A percentile compares a stretch with the other conserved stretches of the same genome.
Conservation (phyloP, 306 rosid species). For the Coriaria nepalensis region DNA sequence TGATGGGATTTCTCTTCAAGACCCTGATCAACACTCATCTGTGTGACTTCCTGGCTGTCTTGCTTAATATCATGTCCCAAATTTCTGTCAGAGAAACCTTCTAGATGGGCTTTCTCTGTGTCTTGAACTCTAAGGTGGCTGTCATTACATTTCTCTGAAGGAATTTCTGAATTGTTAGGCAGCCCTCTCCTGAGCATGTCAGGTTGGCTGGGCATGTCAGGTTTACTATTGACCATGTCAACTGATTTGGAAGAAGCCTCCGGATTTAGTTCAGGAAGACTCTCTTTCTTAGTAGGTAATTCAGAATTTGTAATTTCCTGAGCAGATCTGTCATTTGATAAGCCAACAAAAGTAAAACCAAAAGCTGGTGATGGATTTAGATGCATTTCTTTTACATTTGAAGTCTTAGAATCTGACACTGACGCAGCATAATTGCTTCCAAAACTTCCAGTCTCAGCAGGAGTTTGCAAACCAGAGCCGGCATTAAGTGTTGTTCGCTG, state of each 20-base stretch:
- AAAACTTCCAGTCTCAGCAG: constrained; percentile 18
- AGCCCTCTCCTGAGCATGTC: constrained; percentile 18
- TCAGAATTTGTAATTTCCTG: constrained; percentile 30
- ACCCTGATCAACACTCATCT: too few species aligned
- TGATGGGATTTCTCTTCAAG: constrained; percentile 18
- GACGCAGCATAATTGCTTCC: constrained; percentile 22
- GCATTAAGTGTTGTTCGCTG: constrained; percentile 37
- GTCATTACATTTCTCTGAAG: constrained; percentile 22
- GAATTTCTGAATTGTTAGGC: constrained; percentile 24
- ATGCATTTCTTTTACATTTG: constrained; percentile 27
- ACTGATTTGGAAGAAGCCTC: constrained; percentile 17
- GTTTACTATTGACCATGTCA: constrained; percentile 17
- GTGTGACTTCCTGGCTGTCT: too few species aligned
- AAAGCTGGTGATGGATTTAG: constrained; percentile 15
- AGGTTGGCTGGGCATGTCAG: constrained; percentile 24
- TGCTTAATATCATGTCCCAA: too few species aligned
- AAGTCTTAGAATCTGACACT: constrained; percentile 21
- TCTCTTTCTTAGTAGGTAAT: constrained; percentile 24
- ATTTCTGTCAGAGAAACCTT: constrained; percentile 12
- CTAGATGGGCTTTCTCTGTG: constrained; percentile 24
- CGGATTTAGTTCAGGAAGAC: constrained; percentile 17
- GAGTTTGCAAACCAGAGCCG: constrained; percentile 28
- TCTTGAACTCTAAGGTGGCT: constrained; percentile 11
- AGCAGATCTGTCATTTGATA: constrained; percentile 29
- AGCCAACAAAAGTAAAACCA: constrained; percentile 25